Base-by-base conservation (phyloP, 2,329 filamentous ascomycete genomes). In the Myriosclerotinia curreyana region DNA sequence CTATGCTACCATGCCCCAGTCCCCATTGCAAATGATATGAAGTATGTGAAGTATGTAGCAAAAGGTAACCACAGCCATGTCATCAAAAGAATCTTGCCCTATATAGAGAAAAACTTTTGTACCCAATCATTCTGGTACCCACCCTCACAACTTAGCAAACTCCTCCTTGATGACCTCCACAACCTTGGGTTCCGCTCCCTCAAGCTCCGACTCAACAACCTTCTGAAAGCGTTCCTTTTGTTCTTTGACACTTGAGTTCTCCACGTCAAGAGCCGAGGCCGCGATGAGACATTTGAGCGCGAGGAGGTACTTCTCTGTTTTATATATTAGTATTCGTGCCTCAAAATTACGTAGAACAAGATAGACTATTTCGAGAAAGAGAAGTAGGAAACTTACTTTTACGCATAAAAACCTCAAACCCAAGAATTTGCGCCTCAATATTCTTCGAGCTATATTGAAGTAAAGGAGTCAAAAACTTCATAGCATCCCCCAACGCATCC, bases 371-470 rank as follows among this genome's bases (percentile, higher is more conserved):
- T 5, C 8, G n/a, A 36, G 11, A 12, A n/a, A 36, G 20, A 46
- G 12, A 20, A 46, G 28, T n/a, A 5, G 44, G 25, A 53, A 15
- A 64, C 87, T 82, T 85, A 96, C 92, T 87, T 79, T 89, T 84
- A 73, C 92, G 84, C 66, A 96, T 81, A 74, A 91, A 93, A 22
- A 99, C 89, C 78, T 98, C 93, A 71, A 97, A 98, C 6, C 92
- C 95, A 60, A 88, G 85, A 69, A 88, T 83, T 77, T 99, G 95
- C 28, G 85, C 90, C 67, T 95, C 86, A 55, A 96, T 84, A 74
- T 87, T 90, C 79, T 89, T 86, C 2, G 92, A 88, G 72, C 87
- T 93, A 73, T 88, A 89, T 75, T 96, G 89, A 66, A 99, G 82
- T 71, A 99, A 80, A 3, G 91, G 92, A 20, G 77, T 81, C 64